phyloP scores from a whole-genome alignment of 2,329 filamentous ascomycete genomes.

The Pyrenochaeta sp. region DNA sequence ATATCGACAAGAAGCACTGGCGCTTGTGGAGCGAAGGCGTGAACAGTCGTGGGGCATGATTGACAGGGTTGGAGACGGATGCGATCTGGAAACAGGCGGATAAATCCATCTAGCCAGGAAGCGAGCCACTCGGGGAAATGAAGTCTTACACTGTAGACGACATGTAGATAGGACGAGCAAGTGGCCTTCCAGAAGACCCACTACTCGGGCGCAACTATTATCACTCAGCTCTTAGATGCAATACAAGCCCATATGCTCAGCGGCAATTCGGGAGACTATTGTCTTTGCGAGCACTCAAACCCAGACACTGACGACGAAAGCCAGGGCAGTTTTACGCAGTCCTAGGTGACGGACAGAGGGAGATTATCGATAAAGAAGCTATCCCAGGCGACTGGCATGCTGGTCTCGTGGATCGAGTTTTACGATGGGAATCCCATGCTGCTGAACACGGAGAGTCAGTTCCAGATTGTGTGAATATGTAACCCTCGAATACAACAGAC shows the following conservation, averaged over 20 bases:
- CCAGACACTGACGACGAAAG: background rate
- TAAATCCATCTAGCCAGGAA: conserved; percentile 28
- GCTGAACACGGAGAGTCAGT: background rate
- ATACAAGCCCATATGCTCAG: conserved; percentile 11
- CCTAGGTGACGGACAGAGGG: background rate
- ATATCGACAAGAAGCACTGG: conserved; percentile 29
- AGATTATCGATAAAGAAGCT: background rate
- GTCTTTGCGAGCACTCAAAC: background rate
- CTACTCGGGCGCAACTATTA: conserved; percentile 11
- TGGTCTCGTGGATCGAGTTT: too few species aligned
- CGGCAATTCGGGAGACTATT: conserved; percentile 2
- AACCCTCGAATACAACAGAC: conserved; percentile 19
- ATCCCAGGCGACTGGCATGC: too few species aligned
- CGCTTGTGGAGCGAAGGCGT: conserved; percentile 22
- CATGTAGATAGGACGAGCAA: conserved; percentile 14
- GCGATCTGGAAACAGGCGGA: conserved; percentile 32
- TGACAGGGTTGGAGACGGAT: conserved; percentile 21
- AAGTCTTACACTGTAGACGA: conserved; percentile 12
- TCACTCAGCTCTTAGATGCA: conserved; percentile 11
- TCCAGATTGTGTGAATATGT: conserved; percentile 6
- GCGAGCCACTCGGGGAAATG: conserved; percentile 26
- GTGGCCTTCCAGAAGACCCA: conserved; percentile 10
- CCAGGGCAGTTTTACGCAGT: background rate
- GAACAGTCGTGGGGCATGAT: conserved; percentile 22
- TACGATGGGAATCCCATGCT: background rate